Percentiles rank a stretch among this genome's conserved stretches.
Evolutionary conservation across 192 early-diverging fungal species (phyloP).

Genomic region (Umbelopsis isabellina): DNA sequence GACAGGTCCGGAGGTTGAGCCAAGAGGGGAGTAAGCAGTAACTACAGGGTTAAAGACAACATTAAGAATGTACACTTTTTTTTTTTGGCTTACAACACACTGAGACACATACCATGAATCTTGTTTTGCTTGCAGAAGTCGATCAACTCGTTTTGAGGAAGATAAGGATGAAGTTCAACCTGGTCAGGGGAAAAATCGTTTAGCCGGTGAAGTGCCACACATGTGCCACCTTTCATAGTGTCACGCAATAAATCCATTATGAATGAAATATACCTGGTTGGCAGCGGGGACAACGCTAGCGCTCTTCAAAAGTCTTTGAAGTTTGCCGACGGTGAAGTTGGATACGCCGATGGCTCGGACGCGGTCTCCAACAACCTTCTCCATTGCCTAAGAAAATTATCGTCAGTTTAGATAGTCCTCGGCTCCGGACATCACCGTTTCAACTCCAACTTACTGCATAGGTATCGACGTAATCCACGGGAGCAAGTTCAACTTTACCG

Average conservation of each 20-base stretch:
- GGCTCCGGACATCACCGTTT: background rate
- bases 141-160: constrained; percentile 72
- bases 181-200: constrained; percentile 39
- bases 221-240: background rate
- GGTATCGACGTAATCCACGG: constrained; percentile 50
- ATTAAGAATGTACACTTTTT: background rate
- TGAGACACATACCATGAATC: constrained; percentile 49
- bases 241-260: constrained; percentile 12
- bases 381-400: constrained; percentile 48
- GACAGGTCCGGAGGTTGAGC: constrained; percentile 40
- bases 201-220: background rate
- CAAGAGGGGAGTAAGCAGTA: constrained; percentile 86
- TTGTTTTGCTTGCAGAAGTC: constrained; percentile 69
- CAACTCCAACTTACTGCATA: constrained; percentile 43
- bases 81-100: background rate
- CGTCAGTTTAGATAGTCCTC: constrained; percentile 1
- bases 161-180: constrained; percentile 84
- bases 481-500: constrained; percentile 34
- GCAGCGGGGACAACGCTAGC: constrained; percentile 64
- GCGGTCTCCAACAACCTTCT: constrained; percentile 46
- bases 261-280: constrained; percentile 44
- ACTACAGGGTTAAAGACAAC: constrained; percentile 28
- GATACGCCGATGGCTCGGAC: constrained; percentile 70
- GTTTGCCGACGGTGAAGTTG: constrained; percentile 62
- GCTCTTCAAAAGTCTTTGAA: constrained; percentile 57